Conservation (phyloP, 1,284 basidiomycete species). For the Chalciporus sp. region DNA sequence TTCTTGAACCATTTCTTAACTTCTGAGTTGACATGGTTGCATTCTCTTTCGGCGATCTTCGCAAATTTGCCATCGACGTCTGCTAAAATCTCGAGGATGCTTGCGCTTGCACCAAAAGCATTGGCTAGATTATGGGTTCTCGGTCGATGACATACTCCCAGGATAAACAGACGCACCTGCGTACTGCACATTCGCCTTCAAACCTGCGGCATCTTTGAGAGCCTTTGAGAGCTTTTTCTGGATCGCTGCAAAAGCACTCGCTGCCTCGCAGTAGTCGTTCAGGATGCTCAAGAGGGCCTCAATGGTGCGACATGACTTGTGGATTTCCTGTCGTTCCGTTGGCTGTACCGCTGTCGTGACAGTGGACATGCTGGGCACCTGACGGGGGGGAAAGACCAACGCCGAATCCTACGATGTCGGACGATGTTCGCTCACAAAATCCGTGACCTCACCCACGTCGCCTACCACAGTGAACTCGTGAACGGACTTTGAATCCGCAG, state of each 20-base stretch:
- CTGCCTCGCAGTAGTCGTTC: conserved; percentile 74
- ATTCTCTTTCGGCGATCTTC: conserved; percentile 75
- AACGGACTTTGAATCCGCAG: conserved; percentile 28
- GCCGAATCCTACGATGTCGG: neutral
- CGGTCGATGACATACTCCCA: neutral
- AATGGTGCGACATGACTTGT: conserved; percentile 76
- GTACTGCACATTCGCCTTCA: conserved; percentile 62
- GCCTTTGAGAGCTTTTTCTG: conserved; percentile 78
- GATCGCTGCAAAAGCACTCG: conserved; percentile 56
- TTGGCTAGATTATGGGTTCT: conserved; percentile 49
- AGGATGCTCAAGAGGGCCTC: conserved; percentile 67
- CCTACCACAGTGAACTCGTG: neutral
- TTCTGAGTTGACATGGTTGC: conserved; percentile 61
- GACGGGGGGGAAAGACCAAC: neutral
- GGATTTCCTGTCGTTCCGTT: conserved; percentile 66
- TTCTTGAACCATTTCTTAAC: conserved; percentile 86
- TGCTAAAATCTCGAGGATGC: conserved; percentile 65
- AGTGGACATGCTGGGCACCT: conserved; percentile 16
- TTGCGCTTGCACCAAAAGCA: conserved; percentile 62
- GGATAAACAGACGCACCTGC: conserved; percentile 49
- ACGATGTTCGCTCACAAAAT: neutral
- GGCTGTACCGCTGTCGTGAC: conserved; percentile 17
- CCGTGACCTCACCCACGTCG: neutral
- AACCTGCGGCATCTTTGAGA: conserved; percentile 59
- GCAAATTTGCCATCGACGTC: conserved; percentile 74